These are phyloP conservation scores for Psidium guajava DNA, from an alignment of 345 rosid species.

Conservation along the genomic window DNA sequence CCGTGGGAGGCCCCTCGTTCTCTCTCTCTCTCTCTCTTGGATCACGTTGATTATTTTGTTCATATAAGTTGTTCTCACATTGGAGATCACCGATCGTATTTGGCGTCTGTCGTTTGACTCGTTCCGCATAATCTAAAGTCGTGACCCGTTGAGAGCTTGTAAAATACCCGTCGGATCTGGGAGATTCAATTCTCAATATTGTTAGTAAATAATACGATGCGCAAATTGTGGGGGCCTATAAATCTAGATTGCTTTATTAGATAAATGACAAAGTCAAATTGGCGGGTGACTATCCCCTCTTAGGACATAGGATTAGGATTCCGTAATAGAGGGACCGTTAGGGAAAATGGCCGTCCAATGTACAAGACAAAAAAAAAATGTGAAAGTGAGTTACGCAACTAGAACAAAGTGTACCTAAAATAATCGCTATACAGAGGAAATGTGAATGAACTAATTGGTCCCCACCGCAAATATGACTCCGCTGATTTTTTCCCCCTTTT, in stretches of 20 bases:
- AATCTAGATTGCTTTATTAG: not conserved
- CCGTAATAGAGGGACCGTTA: not conserved
- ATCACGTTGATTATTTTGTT: not conserved
- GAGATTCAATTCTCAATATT: not conserved
- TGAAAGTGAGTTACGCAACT: not conserved
- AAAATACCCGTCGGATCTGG: not conserved
- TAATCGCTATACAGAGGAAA: not conserved
- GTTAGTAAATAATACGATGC: too few species aligned
- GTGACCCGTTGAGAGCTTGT: not conserved
- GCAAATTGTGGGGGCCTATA: not conserved
- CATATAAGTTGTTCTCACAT: too few species aligned
- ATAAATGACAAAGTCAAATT: not conserved
- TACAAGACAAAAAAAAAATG: not conserved
- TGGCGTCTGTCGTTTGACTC: rapidly evolving
- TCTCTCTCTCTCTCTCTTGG: not conserved
- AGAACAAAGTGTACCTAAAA: not conserved
- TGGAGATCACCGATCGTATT: not conserved
- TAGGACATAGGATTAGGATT: not conserved
- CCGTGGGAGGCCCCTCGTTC: not conserved
- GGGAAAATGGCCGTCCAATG: not conserved
- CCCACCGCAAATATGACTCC: not conserved
- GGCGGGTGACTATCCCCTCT: not conserved
- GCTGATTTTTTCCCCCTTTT: not conserved
- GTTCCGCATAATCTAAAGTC: not conserved
- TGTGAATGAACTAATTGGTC: not conserved